Percentiles rank a stretch among this genome's conserved stretches.
These are phyloP conservation scores for Trametopsis cervina DNA, from an alignment of 768 basidiomycete genomes.

Conservation along the genomic window DNA sequence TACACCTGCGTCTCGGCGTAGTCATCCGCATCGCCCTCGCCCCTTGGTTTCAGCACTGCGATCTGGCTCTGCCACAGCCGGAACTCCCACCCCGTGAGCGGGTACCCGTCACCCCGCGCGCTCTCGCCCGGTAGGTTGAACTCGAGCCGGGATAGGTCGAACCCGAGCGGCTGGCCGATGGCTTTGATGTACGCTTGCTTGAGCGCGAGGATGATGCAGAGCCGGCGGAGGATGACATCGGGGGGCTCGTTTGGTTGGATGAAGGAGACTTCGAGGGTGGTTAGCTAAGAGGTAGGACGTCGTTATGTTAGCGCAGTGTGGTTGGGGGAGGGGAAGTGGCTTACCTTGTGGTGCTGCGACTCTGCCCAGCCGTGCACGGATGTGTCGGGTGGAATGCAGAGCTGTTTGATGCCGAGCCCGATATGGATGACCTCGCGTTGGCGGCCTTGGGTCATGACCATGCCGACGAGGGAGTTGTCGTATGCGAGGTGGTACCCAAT, in stretches of 20 bases:
- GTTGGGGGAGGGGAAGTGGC: constrained; percentile 15
- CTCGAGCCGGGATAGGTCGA: constrained; percentile 77
- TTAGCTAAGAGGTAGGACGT: constrained; percentile 29
- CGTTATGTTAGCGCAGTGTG: neutral
- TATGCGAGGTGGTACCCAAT: constrained; percentile 74
- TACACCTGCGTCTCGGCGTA: constrained; percentile 68
- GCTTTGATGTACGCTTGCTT: constrained; percentile 82
- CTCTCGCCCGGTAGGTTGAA: constrained; percentile 64
- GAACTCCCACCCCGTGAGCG: constrained; percentile 81
- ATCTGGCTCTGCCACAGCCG: constrained; percentile 70
- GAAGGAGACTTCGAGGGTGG: constrained; percentile 44
- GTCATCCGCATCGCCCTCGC: constrained; percentile 50
- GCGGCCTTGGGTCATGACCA: constrained; percentile 79
- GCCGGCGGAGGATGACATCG: constrained; percentile 61
- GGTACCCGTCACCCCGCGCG: constrained; percentile 61
- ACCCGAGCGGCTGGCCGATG: constrained; percentile 73
- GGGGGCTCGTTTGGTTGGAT: constrained; percentile 47
- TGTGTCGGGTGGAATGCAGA: constrained; percentile 52
- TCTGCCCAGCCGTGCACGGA: constrained; percentile 60
- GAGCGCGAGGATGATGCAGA: constrained; percentile 72
- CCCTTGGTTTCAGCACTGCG: constrained; percentile 50
- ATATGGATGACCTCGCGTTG: constrained; percentile 74
- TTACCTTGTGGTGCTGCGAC: constrained; percentile 69
- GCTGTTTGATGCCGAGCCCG: constrained; percentile 70
- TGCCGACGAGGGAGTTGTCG: constrained; percentile 67